Evolutionary conservation across 116 monocot genomes (phyloP).

Genomic region (Cymodocea nodosa): DNA sequence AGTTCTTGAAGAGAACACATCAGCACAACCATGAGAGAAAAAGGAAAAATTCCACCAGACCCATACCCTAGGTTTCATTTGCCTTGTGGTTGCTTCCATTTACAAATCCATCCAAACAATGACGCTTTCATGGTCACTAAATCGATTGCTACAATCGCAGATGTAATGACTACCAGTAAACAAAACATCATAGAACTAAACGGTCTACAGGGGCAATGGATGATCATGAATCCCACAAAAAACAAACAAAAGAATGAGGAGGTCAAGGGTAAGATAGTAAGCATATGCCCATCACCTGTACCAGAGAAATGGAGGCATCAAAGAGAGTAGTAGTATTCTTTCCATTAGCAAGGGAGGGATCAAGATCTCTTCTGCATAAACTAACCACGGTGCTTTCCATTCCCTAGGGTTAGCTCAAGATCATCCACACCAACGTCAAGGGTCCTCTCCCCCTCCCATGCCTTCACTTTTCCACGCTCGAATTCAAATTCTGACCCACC

Average conservation of each 20-base stretch:
- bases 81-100: neutral
- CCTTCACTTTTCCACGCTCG: constrained; percentile 51
- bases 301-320: neutral
- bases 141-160: neutral
- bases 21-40: neutral
- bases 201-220: neutral
- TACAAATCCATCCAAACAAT: neutral
- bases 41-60: neutral
- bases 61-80: no score
- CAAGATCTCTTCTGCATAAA: neutral
- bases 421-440: constrained; percentile 70
- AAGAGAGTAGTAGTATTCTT: neutral
- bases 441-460: constrained; percentile 93
- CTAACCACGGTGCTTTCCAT: constrained; percentile 18
- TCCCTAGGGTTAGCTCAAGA: constrained; percentile 74
- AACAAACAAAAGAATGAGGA: neutral
- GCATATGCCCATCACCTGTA: neutral
- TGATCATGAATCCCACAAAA: neutral
- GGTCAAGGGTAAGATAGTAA: neutral
- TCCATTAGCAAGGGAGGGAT: neutral
- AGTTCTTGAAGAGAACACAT: neutral
- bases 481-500: constrained; percentile 64
- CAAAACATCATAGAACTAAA: neutral
- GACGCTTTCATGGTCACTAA: no score
- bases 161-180: neutral